Evolutionary conservation across 2,329 filamentous ascomycete species (phyloP).

Genomic region (Venturia carpophila): DNA sequence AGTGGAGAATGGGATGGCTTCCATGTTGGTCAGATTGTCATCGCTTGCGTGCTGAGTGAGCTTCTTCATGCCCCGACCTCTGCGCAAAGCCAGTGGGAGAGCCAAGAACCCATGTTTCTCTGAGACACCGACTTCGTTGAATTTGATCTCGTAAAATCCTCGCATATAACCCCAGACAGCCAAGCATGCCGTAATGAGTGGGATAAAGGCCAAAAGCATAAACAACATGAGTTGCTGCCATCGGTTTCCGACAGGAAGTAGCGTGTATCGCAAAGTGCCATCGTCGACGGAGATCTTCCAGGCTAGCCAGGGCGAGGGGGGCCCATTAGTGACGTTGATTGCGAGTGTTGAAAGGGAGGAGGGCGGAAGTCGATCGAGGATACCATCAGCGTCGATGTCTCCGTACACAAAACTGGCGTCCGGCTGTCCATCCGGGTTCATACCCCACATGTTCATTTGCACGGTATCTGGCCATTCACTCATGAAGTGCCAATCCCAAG

Average conservation of each 20-base stretch:
- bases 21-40: constrained; percentile 12
- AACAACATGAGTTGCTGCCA: constrained; percentile 48
- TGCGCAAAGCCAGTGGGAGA: constrained; percentile 17
- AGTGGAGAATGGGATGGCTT: not conserved
- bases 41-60: not conserved
- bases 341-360: constrained; percentile 47
- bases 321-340: constrained; percentile 52
- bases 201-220: constrained; percentile 47
- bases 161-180: constrained; percentile 52
- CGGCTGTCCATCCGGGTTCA: constrained; percentile 54
- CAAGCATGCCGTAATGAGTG: constrained; percentile 42
- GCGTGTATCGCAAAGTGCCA: constrained; percentile 42
- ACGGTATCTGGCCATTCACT: constrained; percentile 55
- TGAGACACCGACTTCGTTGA: constrained; percentile 50
- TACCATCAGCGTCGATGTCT: constrained; percentile 52
- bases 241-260: constrained; percentile 48
- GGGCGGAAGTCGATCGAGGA: constrained; percentile 55
- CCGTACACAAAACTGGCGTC: constrained; percentile 53
- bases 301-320: constrained; percentile 47
- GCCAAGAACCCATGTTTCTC: constrained; percentile 26
- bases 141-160: constrained; percentile 56
- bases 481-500: constrained; percentile 55
- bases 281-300: constrained; percentile 52
- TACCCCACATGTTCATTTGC: constrained; percentile 60
- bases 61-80: constrained; percentile 21